Evolutionary conservation across 768 basidiomycete genomes (phyloP).

Genomic region (Mycena amicta): DNA sequence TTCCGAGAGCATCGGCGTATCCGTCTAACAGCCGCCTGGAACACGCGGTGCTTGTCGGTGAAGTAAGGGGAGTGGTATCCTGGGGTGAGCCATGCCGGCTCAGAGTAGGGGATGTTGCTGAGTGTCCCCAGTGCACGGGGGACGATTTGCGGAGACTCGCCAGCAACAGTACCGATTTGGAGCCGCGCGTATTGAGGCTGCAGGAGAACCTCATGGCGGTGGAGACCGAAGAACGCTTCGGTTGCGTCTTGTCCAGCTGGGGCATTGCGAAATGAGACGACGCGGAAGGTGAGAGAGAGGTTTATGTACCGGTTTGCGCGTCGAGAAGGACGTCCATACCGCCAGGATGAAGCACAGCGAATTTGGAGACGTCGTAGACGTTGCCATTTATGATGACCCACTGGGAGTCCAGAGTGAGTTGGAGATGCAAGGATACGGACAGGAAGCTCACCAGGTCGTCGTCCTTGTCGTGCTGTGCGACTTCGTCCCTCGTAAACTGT

Average conservation of each 20-base stretch:
- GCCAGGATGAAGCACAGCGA: conserved; percentile 82
- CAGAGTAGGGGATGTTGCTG: conserved; percentile 74
- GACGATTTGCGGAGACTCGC: conserved; percentile 49
- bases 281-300: too few species aligned
- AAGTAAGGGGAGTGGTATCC: conserved; percentile 20
- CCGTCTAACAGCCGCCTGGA: conserved; percentile 63
- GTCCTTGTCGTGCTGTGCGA: background rate
- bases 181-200: conserved; percentile 50
- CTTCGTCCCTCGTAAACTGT: background rate
- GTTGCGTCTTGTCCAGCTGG: conserved; percentile 65
- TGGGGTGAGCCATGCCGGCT: conserved; percentile 64
- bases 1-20: conserved; percentile 35
- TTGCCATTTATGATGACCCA: conserved; percentile 55
- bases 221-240: conserved; percentile 34
- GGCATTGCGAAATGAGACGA: too few species aligned
- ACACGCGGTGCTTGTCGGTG: conserved; percentile 61
- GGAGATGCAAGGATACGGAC: too few species aligned
- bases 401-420: too few species aligned
- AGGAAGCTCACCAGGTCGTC: background rate
- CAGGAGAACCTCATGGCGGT: conserved; percentile 42
- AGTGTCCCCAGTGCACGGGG: conserved; percentile 49
- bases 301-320: conserved; percentile 56
- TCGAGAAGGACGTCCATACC: conserved; percentile 77
- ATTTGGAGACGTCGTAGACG: conserved; percentile 82
- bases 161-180: conserved; percentile 62